Evolutionary conservation across 169 alveolate species (phyloP), one percentile per base, ranked within the genome.

Genomic region (Eimeria tenella): DNA sequence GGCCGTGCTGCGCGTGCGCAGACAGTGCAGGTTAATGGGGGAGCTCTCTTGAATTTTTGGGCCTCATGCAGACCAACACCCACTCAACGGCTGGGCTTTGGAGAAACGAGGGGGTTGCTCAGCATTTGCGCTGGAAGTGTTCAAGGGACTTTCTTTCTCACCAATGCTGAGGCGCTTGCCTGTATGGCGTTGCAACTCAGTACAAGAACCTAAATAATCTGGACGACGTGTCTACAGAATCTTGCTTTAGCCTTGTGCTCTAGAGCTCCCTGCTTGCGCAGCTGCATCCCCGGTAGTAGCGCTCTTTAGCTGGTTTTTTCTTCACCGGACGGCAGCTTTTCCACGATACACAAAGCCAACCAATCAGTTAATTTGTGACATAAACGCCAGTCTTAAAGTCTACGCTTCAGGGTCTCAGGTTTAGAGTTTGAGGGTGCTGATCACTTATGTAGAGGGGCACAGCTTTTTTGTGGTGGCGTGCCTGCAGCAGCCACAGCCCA

Each of bases 371-470:
- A 11, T 58, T 58, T 15, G 68, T 58, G 68, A 58, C 68, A n/a
- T n/a, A 63, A 17, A 17, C 42, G 7, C 7, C 25, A 15, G 74
- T n/a, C 25, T 63, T 63, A 6, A 63, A 9, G 53, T 71, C 23
- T 71, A 25, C 11, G 82, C n/a, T 71, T 71, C 17, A 21, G 82
- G 82, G 55, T 31, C 23, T 71, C 23, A 42, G 82, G 74, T 63
- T 63, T 63, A 63, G 74, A 63, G 74, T n/a, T 5, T 5, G 7
- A 0, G 74, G 23, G 42, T 31, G 42, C 42, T 31, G 42, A 31
- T 31, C 17, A 63, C 74, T 25, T 17, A 19, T 63, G 74, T 25
- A 2, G 42, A 63, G 3, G 23, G 2, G 74, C 17, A 63, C 25
- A 1, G 74, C 74, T 4, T 7, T 63, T 63, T 1, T n/a, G 5